Base-by-base conservation (phyloP, 768 basidiomycete species). In the Psilocybe tampanensis region DNA sequence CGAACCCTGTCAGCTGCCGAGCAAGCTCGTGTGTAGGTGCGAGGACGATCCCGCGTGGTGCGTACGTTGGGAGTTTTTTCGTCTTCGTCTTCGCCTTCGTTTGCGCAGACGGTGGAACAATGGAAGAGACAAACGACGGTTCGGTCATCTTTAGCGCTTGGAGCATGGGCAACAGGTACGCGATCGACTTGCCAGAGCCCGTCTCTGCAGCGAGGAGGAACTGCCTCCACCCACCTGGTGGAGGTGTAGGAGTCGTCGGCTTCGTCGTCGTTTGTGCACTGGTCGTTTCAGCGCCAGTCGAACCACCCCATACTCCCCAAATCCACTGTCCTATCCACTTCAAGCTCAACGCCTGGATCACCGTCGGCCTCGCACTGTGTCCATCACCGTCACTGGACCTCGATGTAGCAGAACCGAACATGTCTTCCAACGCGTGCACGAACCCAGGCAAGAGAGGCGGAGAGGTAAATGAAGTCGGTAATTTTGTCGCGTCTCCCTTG, bases 1-100 rank as follows among this genome's bases (percentile, higher is more conserved):
- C 87, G 56, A 88, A 89, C 0, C 72, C 69, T 0, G 92, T 81
- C 0, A 95, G 78, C 67, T 95, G 94, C 2, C 94, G 82, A 2
- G 90, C 80, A 15, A 97, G 83, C 68, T 96, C 94, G 67, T 96
- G 94, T 0, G 94, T 95, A 0, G 94, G 94, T 1, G 92, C 89
- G 15, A 96, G 81, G 44, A 97, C 76, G 44, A 97, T 74, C 0
- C 88, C 91, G 1, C 92, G 86, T 0, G 94, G 94, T 58, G 82
- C 84, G 17, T 86, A 55, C 64, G 5, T 9, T 29, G 29, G 29
- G 29, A 29, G n/a, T n/a, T n/a, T 29, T 29, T 9, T 29, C 29
- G 29, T 29, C 9, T 29, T 29, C 29, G 60, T 34, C 58, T 63
- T 41, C 33, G 47, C 36, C 58, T 59, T 36, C 33, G 44, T 36